A percentile compares a stretch with the other conserved stretches of the same genome.
Conservation (phyloP, 2,329 filamentous ascomycete species). For the Emergomyces africanus region DNA sequence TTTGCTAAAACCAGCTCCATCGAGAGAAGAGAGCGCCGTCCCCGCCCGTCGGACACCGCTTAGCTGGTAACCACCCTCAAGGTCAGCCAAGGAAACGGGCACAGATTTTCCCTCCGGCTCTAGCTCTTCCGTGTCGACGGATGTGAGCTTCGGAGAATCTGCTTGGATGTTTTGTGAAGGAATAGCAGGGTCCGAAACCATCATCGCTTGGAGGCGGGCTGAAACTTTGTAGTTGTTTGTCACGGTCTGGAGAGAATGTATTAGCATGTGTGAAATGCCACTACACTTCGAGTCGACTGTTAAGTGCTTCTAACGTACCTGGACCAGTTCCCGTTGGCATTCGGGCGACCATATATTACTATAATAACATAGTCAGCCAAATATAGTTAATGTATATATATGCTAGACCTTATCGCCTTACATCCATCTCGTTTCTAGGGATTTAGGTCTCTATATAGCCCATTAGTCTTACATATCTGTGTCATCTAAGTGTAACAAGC, state of each 20-base stretch:
- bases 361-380: slow-evolving; percentile 8
- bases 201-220: slow-evolving; percentile 49
- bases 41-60: background rate
- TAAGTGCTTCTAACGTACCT: slow-evolving; percentile 17
- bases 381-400: background rate
- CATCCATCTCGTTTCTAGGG: slow-evolving; percentile 57
- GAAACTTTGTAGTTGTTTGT: slow-evolving; percentile 56
- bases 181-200: slow-evolving; percentile 42
- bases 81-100: background rate
- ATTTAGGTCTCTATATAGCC: slow-evolving; percentile 32
- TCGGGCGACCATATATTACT: slow-evolving; percentile 61
- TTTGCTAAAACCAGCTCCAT: slow-evolving; percentile 5
- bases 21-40: background rate
- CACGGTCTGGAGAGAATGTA: slow-evolving; percentile 27
- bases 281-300: background rate
- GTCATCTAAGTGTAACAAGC: background rate
- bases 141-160: slow-evolving; percentile 9
- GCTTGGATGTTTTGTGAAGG: slow-evolving; percentile 12
- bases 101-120: background rate
- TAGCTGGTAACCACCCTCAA: background rate
- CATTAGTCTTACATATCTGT: background rate
- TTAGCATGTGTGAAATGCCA: background rate
- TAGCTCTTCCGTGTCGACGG: slow-evolving; percentile 5
- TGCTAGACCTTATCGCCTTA: slow-evolving; percentile 24
- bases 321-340: slow-evolving; percentile 43